Percentiles rank a stretch among this genome's conserved stretches.
Conservation (phyloP, 2,329 filamentous ascomycete species). For the Pseudofabraea citricarpa region DNA sequence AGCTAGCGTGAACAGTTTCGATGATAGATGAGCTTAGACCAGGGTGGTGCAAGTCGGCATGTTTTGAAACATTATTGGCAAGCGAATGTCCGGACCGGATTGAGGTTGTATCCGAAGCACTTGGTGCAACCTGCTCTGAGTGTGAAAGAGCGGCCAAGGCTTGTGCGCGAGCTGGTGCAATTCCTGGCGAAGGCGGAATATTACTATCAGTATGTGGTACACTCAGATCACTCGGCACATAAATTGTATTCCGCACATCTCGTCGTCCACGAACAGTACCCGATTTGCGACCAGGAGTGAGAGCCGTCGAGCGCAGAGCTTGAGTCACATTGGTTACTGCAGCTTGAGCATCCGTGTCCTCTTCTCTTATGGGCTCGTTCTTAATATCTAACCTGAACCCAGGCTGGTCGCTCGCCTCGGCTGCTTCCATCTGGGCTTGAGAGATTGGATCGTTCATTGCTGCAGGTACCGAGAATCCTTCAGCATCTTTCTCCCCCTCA, state of each 20-base stretch:
- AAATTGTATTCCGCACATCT: constrained; percentile 88
- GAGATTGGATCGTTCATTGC: constrained; percentile 62
- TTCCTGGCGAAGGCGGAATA: constrained; percentile 28
- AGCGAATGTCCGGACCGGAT: constrained; percentile 84
- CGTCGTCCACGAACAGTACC: constrained; percentile 82
- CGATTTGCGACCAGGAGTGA: constrained; percentile 61
- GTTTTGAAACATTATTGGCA: constrained; percentile 65
- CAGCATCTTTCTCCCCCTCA: constrained; percentile 57
- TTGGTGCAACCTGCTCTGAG: constrained; percentile 46
- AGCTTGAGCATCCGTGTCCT: constrained; percentile 69
- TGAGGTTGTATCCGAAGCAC: constrained; percentile 79
- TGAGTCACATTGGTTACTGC: constrained; percentile 73
- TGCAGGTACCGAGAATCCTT: constrained; percentile 72
- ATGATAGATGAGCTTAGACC: constrained; percentile 87
- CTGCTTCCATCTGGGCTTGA: constrained; percentile 63
- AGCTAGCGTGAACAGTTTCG: constrained; percentile 83
- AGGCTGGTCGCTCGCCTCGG: constrained; percentile 52
- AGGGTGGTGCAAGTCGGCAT: constrained; percentile 74
- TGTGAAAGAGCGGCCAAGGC: constrained; percentile 55
- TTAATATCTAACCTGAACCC: constrained; percentile 76
- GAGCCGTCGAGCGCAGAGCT: constrained; percentile 58
- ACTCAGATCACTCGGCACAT: constrained; percentile 42
- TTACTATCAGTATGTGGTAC: constrained; percentile 12
- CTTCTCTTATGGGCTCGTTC: constrained; percentile 72
- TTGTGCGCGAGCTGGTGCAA: constrained; percentile 33